A percentile compares a stretch with the other conserved stretches of the same genome.
phyloP scores from a whole-genome alignment of 495 filamentous ascomycete genomes.

The Lophiostoma macrostomum region DNA sequence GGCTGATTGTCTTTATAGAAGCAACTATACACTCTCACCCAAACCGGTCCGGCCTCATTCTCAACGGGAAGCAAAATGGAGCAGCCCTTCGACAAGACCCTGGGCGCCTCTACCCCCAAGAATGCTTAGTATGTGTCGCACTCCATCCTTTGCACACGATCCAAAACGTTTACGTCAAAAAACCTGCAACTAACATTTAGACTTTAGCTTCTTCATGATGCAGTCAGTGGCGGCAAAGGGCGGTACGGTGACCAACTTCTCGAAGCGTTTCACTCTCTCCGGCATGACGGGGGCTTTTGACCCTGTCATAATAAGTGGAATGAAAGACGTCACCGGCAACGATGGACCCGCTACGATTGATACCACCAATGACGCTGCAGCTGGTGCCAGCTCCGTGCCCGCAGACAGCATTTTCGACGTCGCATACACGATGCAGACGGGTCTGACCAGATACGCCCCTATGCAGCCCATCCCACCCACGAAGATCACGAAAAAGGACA shows the following conservation, averaged over 20 bases:
- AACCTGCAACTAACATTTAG: neutral
- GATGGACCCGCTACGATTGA: constrained; percentile 42
- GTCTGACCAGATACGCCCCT: constrained; percentile 65
- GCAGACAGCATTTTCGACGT: constrained; percentile 44
- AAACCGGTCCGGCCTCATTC: constrained; percentile 41
- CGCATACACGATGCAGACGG: constrained; percentile 62
- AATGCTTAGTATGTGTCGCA: constrained; percentile 60
- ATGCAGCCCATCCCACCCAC: constrained; percentile 66
- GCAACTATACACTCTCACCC: constrained; percentile 44
- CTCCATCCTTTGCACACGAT: neutral
- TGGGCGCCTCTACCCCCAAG: constrained; percentile 38
- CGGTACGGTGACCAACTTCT: constrained; percentile 57
- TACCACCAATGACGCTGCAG: constrained; percentile 15
- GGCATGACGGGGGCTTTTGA: constrained; percentile 66
- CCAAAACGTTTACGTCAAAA: too few relatives aligned
- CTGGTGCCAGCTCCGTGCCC: constrained; percentile 24
- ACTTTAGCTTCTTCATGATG: constrained; percentile 62
- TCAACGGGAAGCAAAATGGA: constrained; percentile 51
- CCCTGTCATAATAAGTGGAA: constrained; percentile 42
- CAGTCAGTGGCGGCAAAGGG: constrained; percentile 51
- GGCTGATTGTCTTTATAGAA: constrained; percentile 42
- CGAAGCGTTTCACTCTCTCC: constrained; percentile 60
- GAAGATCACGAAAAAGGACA: constrained; percentile 57
- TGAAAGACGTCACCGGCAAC: constrained; percentile 47
- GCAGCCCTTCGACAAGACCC: constrained; percentile 51